Percentiles rank a stretch among this genome's conserved stretches.
Conservation (phyloP, 345 rosid genomes). For the Citrus sinensis region DVS_A1.0 CM039168.1:1211501-1212000, state of each 20-base stretch:
- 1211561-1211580: neutral
- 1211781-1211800: neutral
- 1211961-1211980: neutral
- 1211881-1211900: neutral
- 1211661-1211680: neutral
- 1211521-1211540: neutral
- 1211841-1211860: conserved; percentile 21
- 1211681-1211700: neutral
- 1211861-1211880: conserved; percentile 8
- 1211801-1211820: neutral
- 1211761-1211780: neutral
- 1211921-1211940: too few species aligned
- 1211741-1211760: too few species aligned
- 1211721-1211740: too few species aligned
- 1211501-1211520: neutral
- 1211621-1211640: conserved; percentile 5
- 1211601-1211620: neutral
- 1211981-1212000: conserved; percentile 12
- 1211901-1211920: neutral
- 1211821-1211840: conserved; percentile 2
- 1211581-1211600: neutral
- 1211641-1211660: neutral
- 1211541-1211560: neutral
- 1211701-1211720: neutral
- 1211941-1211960: neutral